Evolutionary conservation across 176 grass and related monocot genomes (phyloP).

Genomic region (Calamus simplicifolius): DNA sequence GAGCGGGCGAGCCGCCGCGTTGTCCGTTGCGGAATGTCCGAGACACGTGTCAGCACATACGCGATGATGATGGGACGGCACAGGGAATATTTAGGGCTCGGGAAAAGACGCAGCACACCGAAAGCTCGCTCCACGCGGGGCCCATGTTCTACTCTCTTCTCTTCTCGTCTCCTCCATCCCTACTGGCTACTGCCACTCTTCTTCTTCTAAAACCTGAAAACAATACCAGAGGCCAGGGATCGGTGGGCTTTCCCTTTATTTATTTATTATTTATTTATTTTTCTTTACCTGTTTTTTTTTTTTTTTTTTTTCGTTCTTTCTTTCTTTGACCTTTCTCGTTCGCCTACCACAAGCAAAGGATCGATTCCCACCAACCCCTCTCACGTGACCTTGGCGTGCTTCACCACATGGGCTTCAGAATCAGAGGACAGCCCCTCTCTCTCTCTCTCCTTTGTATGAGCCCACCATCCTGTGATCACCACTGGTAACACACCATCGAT

Average conservation of each 20-base stretch:
- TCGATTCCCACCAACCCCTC: conserved; percentile 24
- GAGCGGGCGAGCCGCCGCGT: not conserved
- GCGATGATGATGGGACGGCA: conserved; percentile 29
- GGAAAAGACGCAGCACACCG: conserved; percentile 47
- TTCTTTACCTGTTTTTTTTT: conserved; percentile 14
- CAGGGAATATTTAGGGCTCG: conserved; percentile 56
- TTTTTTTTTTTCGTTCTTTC: no score
- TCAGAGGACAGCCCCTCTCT: no score
- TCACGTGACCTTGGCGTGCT: no score
- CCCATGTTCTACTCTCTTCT: not conserved
- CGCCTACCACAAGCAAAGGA: conserved; percentile 77
- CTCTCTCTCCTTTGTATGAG: no score
- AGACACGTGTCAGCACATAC: conserved; percentile 15
- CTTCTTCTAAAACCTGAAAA: not conserved
- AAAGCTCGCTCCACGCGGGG: conserved; percentile 39
- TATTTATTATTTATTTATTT: no score
- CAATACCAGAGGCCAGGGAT: no score
- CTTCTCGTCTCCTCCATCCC: no score
- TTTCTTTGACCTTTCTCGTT: conserved; percentile 1
- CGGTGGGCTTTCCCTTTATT: no score
- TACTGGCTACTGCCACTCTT: conserved; percentile 10
- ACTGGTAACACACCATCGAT: no score
- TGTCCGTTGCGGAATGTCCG: not conserved
- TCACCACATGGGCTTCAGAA: no score
- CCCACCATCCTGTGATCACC: no score